phyloP scores from a whole-genome alignment of 2,329 filamentous ascomycete species.

The Talaromyces sp. region DNA sequence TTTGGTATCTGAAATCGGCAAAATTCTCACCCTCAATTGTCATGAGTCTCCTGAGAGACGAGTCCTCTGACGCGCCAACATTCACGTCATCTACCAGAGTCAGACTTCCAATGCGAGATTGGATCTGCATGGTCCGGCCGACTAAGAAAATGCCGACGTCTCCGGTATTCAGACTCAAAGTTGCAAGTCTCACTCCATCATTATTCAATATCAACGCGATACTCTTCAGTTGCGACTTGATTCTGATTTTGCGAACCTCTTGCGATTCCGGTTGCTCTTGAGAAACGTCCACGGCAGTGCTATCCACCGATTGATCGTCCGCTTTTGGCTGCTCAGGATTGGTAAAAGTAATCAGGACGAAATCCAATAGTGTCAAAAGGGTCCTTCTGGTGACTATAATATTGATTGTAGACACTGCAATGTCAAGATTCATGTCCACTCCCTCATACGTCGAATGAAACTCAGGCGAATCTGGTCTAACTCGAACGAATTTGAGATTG shows the following conservation, averaged over 20 bases:
- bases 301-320: constrained; percentile 33
- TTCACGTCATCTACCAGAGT: constrained; percentile 93
- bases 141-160: constrained; percentile 87
- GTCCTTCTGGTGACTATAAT: constrained; percentile 91
- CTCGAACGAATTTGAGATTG: constrained; percentile 81
- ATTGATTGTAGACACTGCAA: constrained; percentile 92
- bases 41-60: constrained; percentile 78
- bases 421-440: constrained; percentile 88
- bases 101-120: constrained; percentile 80
- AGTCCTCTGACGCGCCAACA: constrained; percentile 77
- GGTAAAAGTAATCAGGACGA: constrained; percentile 89
- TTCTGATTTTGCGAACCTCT: constrained; percentile 73
- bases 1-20: constrained; percentile 96
- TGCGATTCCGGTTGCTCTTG: constrained; percentile 31
- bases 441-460: constrained; percentile 90
- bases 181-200: constrained; percentile 91
- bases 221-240: constrained; percentile 90
- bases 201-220: constrained; percentile 96
- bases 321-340: constrained; percentile 55
- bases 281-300: constrained; percentile 28
- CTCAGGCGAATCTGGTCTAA: constrained; percentile 88
- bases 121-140: constrained; percentile 82
- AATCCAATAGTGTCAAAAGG: constrained; percentile 86
- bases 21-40: constrained; percentile 95
- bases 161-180: constrained; percentile 85